A percentile compares a stretch with the other conserved stretches of the same genome.
Evolutionary conservation across 148 eudicot species (phyloP).

Genomic region (Spergularia bocconei): DNA sequence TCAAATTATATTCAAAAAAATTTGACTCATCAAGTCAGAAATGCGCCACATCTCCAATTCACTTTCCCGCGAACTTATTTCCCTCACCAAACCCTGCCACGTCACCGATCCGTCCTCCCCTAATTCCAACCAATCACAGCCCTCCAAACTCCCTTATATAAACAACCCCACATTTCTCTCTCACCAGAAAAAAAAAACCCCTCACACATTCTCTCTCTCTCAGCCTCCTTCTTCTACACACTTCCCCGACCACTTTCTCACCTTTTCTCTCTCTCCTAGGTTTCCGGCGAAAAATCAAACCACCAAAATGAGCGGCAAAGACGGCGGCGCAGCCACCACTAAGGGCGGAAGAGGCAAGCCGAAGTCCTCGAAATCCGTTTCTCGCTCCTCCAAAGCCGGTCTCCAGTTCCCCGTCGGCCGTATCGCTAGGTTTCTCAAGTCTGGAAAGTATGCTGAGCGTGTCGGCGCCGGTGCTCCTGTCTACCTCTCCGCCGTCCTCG

Average conservation of each 20-base stretch:
- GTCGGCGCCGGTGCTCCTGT: constrained; percentile 56
- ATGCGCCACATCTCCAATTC: neutral
- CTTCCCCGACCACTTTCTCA: neutral
- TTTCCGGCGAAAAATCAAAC: neutral
- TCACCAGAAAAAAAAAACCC: neutral
- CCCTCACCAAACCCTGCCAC: constrained; percentile 17
- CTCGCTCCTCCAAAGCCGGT: constrained; percentile 41
- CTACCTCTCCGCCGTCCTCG: constrained; percentile 47
- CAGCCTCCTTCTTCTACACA: neutral
- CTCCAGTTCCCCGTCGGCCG: constrained; percentile 49
- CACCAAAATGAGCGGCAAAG: constrained; percentile 41
- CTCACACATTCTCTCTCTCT: too few relatives aligned
- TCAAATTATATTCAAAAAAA: too few relatives aligned
- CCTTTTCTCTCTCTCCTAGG: constrained; percentile 32
- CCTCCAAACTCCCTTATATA: constrained; percentile 20
- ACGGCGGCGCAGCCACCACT: constrained; percentile 27
- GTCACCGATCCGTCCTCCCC: constrained; percentile 22
- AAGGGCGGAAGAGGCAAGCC: constrained; percentile 46
- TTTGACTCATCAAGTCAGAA: too few relatives aligned
- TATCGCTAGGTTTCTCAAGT: constrained; percentile 41
- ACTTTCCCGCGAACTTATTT: constrained; percentile 22
- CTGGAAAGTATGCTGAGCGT: constrained; percentile 46
- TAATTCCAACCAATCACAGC: constrained; percentile 28
- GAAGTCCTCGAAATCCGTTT: constrained; percentile 35
- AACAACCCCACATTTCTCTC: neutral